Evolutionary conservation across 345 rosid species (phyloP).

Genomic region (Alliaria petiolata): DNA sequence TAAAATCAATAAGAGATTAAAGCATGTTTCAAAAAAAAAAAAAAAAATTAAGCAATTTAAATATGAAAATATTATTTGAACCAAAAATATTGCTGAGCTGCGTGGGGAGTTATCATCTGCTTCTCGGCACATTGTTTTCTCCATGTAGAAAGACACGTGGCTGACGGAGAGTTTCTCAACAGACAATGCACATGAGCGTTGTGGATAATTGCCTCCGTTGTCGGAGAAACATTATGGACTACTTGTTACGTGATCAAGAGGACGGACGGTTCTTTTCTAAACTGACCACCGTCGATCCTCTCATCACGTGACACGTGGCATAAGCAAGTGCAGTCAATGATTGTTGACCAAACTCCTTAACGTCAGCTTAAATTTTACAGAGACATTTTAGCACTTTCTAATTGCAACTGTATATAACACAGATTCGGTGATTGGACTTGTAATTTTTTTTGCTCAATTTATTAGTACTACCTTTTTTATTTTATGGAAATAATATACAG

Average conservation of each 20-base stretch:
- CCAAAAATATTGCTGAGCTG: neutral
- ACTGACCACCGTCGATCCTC: conserved; percentile 21
- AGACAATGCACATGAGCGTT: conserved; percentile 34
- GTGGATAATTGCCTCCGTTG: conserved; percentile 30
- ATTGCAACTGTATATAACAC: neutral
- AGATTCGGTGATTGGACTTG: conserved; percentile 5
- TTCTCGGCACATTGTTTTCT: neutral
- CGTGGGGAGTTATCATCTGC: neutral
- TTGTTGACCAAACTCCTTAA: conserved; percentile 20
- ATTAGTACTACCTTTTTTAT: neutral
- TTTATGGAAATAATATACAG: too few relatives aligned
- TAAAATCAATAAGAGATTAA: too few relatives aligned
- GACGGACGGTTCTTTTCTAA: neutral
- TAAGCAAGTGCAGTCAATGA: conserved; percentile 5
- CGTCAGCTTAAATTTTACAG: conserved; percentile 3
- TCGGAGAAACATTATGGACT: conserved; percentile 19
- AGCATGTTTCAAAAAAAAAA: too few relatives aligned
- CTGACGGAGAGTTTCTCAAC: conserved; percentile 10
- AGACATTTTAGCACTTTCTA: neutral
- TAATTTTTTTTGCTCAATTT: neutral
- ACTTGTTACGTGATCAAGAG: conserved; percentile 21
- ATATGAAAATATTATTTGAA: neutral
- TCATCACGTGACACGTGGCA: conserved; percentile 10
- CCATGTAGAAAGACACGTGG: conserved; percentile 15
- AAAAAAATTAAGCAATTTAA: neutral